Evolutionary conservation across 208 protist genomes (phyloP).

Genomic region (Acanthamoeba culbertsoni): DNA sequence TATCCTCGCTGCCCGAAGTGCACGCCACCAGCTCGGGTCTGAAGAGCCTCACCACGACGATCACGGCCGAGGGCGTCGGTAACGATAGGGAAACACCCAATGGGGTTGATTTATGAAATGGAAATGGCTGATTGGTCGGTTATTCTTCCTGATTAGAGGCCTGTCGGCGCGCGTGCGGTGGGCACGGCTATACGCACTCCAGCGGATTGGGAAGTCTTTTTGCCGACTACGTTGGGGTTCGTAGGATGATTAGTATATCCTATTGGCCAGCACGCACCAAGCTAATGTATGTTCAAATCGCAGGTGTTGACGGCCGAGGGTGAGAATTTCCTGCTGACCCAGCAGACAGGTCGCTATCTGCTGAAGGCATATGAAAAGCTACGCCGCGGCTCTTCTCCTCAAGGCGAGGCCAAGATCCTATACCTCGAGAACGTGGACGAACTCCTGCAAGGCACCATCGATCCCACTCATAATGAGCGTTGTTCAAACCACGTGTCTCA

Average conservation of each 20-base stretch:
- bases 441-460: background rate
- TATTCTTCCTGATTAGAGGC: background rate
- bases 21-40: conserved; percentile 63
- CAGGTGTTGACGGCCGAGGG: conserved; percentile 49
- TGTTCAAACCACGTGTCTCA: background rate
- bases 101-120: too few relatives aligned
- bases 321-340: conserved; percentile 63
- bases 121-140: too few relatives aligned
- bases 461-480: background rate
- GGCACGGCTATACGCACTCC: conserved; percentile 57
- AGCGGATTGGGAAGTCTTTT: conserved; percentile 34
- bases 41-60: conserved; percentile 58
- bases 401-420: background rate
- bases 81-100: too few relatives aligned
- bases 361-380: conserved; percentile 60
- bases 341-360: conserved; percentile 62
- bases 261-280: too few relatives aligned
- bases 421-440: conserved; percentile 23
- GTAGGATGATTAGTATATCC: background rate
- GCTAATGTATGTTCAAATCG: background rate
- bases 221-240: conserved; percentile 53
- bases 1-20: conserved; percentile 36
- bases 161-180: conserved; percentile 49
- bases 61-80: conserved; percentile 60
- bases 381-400: background rate